phyloP scores from a whole-genome alignment of 768 basidiomycete species.

The Amanita exitialis region DNA sequence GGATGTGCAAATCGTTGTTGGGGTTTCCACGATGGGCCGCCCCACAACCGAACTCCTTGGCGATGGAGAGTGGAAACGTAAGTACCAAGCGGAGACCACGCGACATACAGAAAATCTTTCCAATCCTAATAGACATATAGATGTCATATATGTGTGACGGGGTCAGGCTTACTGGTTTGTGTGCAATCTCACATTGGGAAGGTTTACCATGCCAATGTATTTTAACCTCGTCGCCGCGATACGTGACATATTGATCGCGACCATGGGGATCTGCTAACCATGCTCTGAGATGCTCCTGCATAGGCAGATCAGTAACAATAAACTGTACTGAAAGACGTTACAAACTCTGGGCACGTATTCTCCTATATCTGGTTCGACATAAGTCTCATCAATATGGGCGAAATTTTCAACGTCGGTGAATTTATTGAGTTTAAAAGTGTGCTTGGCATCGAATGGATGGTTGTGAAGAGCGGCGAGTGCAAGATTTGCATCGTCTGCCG shows the following conservation, averaged over 20 bases:
- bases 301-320: background rate
- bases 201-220: constrained; percentile 92
- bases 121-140: constrained; percentile 51
- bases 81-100: constrained; percentile 97
- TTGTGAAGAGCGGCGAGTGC: constrained; percentile 63
- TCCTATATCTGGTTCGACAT: constrained; percentile 62
- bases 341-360: constrained; percentile 68
- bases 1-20: constrained; percentile 93
- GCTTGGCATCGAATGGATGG: constrained; percentile 79
- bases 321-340: background rate
- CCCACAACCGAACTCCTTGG: constrained; percentile 94
- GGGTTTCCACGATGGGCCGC: constrained; percentile 82
- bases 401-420: constrained; percentile 88
- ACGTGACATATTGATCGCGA: constrained; percentile 93
- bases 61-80: constrained; percentile 89
- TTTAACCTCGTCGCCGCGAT: constrained; percentile 84
- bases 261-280: constrained; percentile 92
- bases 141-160: constrained; percentile 6
- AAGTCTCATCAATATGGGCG: constrained; percentile 67
- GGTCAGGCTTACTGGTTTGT: constrained; percentile 54
- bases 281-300: constrained; percentile 86
- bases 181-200: constrained; percentile 72
- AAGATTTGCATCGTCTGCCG: constrained; percentile 56
- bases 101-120: constrained; percentile 89
- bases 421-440: constrained; percentile 76